Percentiles rank a stretch among this genome's conserved stretches.
Conservation (phyloP, 2,329 filamentous ascomycete genomes). For the Coniochaeta hoffmannii region DNA sequence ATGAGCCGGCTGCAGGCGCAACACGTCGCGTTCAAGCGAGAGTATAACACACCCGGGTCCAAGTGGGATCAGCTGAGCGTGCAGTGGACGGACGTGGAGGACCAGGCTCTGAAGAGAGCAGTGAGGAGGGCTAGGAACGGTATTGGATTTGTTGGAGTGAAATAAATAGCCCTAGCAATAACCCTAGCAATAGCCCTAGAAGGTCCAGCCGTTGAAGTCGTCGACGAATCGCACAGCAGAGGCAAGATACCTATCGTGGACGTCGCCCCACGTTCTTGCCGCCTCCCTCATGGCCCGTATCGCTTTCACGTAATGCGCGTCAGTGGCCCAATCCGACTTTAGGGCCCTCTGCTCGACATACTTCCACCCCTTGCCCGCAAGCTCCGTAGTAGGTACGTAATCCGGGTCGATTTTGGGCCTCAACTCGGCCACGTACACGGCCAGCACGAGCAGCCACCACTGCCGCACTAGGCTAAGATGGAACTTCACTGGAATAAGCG, state of each 20-base stretch:
- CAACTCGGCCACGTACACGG: slow-evolving; percentile 68
- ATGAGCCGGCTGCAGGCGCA: slow-evolving; percentile 55
- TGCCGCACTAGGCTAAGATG: slow-evolving; percentile 70
- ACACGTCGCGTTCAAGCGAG: slow-evolving; percentile 53
- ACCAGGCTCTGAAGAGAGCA: slow-evolving; percentile 53
- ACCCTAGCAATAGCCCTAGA: no score
- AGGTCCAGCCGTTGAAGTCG: slow-evolving; percentile 50
- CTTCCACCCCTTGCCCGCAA: slow-evolving; percentile 65
- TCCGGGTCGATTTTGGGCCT: slow-evolving; percentile 66
- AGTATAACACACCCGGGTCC: slow-evolving; percentile 55
- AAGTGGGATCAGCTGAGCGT: slow-evolving; percentile 62
- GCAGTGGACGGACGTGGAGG: slow-evolving; percentile 60
- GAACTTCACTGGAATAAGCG: slow-evolving; percentile 63
- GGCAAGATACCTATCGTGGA: slow-evolving; percentile 56
- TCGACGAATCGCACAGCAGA: slow-evolving; percentile 66
- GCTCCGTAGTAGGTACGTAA: slow-evolving; percentile 51
- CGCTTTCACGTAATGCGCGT: slow-evolving; percentile 81
- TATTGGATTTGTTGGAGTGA: slow-evolving; percentile 58
- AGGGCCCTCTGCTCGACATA: slow-evolving; percentile 68
- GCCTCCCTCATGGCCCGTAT: slow-evolving; percentile 69
- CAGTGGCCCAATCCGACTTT: slow-evolving; percentile 57
- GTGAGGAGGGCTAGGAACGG: slow-evolving; percentile 51
- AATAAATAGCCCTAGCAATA: no score
- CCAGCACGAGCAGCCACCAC: slow-evolving; percentile 82
- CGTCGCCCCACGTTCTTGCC: slow-evolving; percentile 66